These are phyloP conservation scores for Phytopythium oedochilum DNA, from an alignment of 352 stramenopile genomes.

Conservation along the genomic window DNA sequence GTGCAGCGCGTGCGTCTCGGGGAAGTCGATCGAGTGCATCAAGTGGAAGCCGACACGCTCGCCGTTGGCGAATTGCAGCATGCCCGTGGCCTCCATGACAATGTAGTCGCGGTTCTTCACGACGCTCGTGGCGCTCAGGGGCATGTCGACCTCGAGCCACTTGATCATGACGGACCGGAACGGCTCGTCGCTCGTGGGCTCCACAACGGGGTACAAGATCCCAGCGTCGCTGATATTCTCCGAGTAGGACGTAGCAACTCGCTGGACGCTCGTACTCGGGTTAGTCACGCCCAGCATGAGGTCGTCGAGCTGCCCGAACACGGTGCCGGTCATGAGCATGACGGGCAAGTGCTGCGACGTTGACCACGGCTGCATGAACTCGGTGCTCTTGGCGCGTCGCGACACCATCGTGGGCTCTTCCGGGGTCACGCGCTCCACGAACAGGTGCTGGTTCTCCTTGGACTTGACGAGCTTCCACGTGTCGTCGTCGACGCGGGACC, in stretches of 20 bases:
- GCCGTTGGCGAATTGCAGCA: constrained; percentile 18
- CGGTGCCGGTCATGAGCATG: constrained; percentile 19
- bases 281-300: constrained; percentile 27
- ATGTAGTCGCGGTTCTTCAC: constrained; percentile 44
- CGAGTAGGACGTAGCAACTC: constrained; percentile 33
- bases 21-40: constrained; percentile 26
- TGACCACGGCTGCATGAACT: constrained; percentile 6
- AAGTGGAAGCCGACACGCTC: constrained; percentile 41
- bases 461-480: constrained; percentile 36
- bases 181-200: constrained; percentile 35
- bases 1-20: constrained; percentile 13
- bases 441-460: constrained; percentile 38
- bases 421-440: constrained; percentile 15
- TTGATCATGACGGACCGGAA: constrained; percentile 31
- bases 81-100: constrained; percentile 38
- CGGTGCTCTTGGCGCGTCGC: constrained; percentile 1
- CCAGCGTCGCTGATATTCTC: constrained; percentile 29
- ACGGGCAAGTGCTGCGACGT: constrained; percentile 17
- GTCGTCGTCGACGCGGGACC: constrained; percentile 21
- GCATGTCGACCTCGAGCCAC: constrained; percentile 26
- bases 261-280: constrained; percentile 23
- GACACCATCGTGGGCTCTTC: background rate
- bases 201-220: constrained; percentile 27
- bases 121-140: constrained; percentile 16
- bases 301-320: constrained; percentile 20